Evolutionary conservation across 2,329 filamentous ascomycete species (phyloP), one percentile per base, ranked within the genome.

Genomic region (Pezicula rhizophila): DNA sequence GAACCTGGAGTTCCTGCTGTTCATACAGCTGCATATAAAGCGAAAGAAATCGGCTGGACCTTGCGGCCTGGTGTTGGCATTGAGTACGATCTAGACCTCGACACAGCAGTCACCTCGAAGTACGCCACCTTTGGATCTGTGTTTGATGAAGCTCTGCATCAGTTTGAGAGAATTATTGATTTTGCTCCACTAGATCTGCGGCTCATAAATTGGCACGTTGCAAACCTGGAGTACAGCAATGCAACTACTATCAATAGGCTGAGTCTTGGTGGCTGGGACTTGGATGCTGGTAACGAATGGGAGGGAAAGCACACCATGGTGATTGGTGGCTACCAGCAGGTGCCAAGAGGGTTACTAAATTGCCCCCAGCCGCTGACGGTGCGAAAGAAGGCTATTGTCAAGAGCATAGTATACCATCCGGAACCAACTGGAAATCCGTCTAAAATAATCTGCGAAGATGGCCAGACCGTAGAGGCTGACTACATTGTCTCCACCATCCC

Each of bases 201-300:
- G 41, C 74, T 99, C 14, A 78, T 97, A 61, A 99, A 96, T 63
- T 99, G 93, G 93, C 95, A 99, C 67, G 87, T 96, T 66, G 95
- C 95, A 56, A 99, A 99, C 63, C 77, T 99, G 12, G 93, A 99
- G 67, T 99, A 99, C 64, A 95, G 92, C 54, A 99, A 97, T 66
- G 93, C 93, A 2, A 88, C 84, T 2, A 95, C 90, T 56, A 82
- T 96, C 47, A 84, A 87, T 56, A 85, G 87, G 54, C 78, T 99
- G 15, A 97, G 92, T 66, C 79, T 99, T 12, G 82, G 85, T 7
- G 85, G 91, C 0, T 97, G 95, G 89, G 95, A 99, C 66, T 90
- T 99, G 60, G 95, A 99, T 63, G 90, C 91, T 44, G 93, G 93
- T 0, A 96, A 99, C 60, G 93, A 99, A 64, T 99, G 95, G 72